These are phyloP conservation scores for Lonicera japonica DNA, from an alignment of 129 eudicot genomes.

Conservation along the genomic window DNA sequence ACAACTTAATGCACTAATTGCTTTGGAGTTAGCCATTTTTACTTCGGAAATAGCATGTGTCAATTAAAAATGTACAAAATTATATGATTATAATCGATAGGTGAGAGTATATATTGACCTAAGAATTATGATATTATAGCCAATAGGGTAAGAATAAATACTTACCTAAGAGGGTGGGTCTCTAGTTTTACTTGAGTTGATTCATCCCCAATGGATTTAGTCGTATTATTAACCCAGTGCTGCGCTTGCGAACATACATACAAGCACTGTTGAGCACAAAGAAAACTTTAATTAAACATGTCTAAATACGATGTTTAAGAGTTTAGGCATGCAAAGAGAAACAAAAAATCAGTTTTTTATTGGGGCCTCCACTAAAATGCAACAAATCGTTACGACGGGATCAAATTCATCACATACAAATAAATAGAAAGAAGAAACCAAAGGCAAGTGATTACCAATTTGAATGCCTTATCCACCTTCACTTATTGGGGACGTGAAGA, in stretches of 20 bases:
- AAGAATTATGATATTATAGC: too few species aligned
- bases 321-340: not conserved
- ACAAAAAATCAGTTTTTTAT: not conserved
- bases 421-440: not conserved
- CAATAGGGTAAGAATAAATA: too few species aligned
- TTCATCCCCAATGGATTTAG: constrained; percentile 35
- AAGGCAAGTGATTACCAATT: constrained; percentile 40
- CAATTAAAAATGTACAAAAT: not conserved
- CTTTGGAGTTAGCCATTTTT: too few species aligned
- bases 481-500: constrained; percentile 42
- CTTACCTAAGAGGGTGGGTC: constrained; percentile 67
- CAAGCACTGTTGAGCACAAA: not conserved
- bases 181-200: constrained; percentile 45
- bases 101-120: constrained; percentile 39
- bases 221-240: constrained; percentile 71
- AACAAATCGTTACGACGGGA: not conserved
- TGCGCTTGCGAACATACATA: constrained; percentile 55
- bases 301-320: too few species aligned
- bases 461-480: constrained; percentile 56
- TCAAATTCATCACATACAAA: not conserved
- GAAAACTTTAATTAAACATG: not conserved
- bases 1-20: not conserved
- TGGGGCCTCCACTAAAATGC: not conserved
- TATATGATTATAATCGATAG: not conserved
- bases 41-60: too few species aligned